A percentile compares a stretch with the other conserved stretches of the same genome.
Conservation (phyloP, 2,329 filamentous ascomycete genomes). For the Penicillium expansum region DNA sequence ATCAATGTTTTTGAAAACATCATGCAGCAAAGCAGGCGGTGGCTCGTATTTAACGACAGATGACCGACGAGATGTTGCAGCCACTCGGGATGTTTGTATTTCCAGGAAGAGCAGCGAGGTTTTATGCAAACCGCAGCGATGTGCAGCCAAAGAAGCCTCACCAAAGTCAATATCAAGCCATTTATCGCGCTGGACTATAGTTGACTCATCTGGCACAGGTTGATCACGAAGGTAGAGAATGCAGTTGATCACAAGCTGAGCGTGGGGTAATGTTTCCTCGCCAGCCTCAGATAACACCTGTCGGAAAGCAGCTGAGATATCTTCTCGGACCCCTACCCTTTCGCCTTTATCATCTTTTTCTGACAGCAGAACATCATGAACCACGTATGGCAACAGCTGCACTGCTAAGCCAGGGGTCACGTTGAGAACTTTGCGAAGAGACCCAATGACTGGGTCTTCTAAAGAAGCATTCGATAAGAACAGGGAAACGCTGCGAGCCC, state of each 20-base stretch:
- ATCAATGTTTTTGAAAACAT: constrained; percentile 87
- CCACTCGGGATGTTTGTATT: constrained; percentile 58
- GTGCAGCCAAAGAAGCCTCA: constrained; percentile 67
- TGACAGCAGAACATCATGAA: constrained; percentile 74
- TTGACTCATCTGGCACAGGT: constrained; percentile 68
- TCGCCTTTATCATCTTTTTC: constrained; percentile 63
- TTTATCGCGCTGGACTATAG: constrained; percentile 70
- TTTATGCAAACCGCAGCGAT: constrained; percentile 78
- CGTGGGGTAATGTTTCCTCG: constrained; percentile 55
- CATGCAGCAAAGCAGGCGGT: constrained; percentile 68
- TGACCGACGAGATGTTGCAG: constrained; percentile 63
- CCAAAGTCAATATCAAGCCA: constrained; percentile 86
- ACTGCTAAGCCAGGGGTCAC: constrained; percentile 68
- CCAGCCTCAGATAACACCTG: constrained; percentile 57
- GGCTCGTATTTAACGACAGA: constrained; percentile 55
- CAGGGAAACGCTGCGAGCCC: constrained; percentile 36
- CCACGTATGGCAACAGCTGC: constrained; percentile 74
- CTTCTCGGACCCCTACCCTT: constrained; percentile 57
- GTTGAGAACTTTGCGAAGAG: constrained; percentile 64
- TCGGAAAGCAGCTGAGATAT: constrained; percentile 64
- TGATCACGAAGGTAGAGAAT: constrained; percentile 88
- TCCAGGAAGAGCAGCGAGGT: constrained; percentile 82
- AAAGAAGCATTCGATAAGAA: constrained; percentile 59
- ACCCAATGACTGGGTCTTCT: constrained; percentile 66
- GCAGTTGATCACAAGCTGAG: constrained; percentile 71